Evolutionary conservation across 192 early-diverging fungal species (phyloP), one percentile per base, ranked within the genome.

Genomic region (Umbelopsis vinacea): DNA sequence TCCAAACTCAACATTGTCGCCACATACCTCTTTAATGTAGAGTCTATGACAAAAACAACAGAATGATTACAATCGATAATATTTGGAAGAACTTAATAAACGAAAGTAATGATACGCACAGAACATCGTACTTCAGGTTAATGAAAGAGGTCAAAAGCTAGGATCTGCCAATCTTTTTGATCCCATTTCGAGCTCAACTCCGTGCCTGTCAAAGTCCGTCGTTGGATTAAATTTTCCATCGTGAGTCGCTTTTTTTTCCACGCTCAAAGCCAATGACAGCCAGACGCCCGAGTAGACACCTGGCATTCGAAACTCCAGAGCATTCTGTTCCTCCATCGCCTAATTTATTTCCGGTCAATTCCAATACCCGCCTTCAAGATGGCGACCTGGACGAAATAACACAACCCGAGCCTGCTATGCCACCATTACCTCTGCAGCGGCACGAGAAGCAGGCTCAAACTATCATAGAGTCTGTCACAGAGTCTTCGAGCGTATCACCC

Each of bases 311-410:
- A 26, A 63, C 57, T 1, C 57, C 57, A 17, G 57, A 63, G 33
- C 57, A 63, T 63, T 63, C 57, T 37, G 57, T 63, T 6, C 57
- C 57, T 63, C 57, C 57, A 63, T 63, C 57, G 3, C 57, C 57
- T 1, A 10, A 1, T 15, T 15, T 50, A 17, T 19, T 50, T 15
- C 48, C 48, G 48, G 48, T 6, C 9, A 21, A 50, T 43, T 43
- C 40, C 6, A 43, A 43, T 43, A 12, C 40, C 40, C 48, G 48
- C 15, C 9, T 15, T 37, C 6, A 3, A 37, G 14, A 17, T 63
- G 57, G 15, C 29, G 40, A 43, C 33, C 15, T 63, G 29, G n/a
- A 63, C 57, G 29, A 6, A 3, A 19, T 37, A 26, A 19, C 14
- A 29, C 33, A 38, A 12, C 57, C 57, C 26, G 29, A 63, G 57